Conservation (phyloP, 2,329 filamentous ascomycete species). For the Tolypocladium ophioglossoides region DNA sequence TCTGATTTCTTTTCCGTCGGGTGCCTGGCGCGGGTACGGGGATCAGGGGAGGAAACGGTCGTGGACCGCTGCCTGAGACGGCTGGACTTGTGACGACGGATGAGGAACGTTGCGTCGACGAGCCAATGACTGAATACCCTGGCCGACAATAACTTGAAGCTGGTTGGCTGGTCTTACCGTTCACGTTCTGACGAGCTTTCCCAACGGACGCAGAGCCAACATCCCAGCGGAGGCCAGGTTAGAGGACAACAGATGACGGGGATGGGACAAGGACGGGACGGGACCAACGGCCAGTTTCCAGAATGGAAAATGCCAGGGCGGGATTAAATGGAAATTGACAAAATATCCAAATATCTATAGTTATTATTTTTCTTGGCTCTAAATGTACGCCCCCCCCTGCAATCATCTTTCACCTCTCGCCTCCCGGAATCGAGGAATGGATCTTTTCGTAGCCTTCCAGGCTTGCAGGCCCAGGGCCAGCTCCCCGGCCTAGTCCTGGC, state of each 20-base stretch:
- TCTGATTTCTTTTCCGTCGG: neutral
- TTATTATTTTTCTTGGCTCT: neutral
- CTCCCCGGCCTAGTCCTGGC: neutral
- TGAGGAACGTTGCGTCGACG: neutral
- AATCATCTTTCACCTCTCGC: neutral
- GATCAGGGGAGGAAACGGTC: neutral
- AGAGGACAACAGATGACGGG: no score
- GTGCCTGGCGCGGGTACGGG: neutral
- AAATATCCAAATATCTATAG: neutral
- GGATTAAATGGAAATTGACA: neutral
- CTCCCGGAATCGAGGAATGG: neutral
- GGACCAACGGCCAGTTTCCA: neutral
- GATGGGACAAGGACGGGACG: neutral
- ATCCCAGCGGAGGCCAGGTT: no score
- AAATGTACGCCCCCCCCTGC: neutral
- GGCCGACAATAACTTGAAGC: neutral
- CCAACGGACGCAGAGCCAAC: neutral
- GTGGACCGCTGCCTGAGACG: neutral
- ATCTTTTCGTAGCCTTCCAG: neutral
- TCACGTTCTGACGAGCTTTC: neutral
- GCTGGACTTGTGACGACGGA: neutral
- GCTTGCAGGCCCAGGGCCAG: neutral
- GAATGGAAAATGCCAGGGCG: neutral
- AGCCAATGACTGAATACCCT: neutral
- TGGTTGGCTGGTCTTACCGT: no score